A percentile compares a stretch with the other conserved stretches of the same genome.
Evolutionary conservation across 2,329 filamentous ascomycete species (phyloP).

Genomic region (Harringtonia lauricola): DNA sequence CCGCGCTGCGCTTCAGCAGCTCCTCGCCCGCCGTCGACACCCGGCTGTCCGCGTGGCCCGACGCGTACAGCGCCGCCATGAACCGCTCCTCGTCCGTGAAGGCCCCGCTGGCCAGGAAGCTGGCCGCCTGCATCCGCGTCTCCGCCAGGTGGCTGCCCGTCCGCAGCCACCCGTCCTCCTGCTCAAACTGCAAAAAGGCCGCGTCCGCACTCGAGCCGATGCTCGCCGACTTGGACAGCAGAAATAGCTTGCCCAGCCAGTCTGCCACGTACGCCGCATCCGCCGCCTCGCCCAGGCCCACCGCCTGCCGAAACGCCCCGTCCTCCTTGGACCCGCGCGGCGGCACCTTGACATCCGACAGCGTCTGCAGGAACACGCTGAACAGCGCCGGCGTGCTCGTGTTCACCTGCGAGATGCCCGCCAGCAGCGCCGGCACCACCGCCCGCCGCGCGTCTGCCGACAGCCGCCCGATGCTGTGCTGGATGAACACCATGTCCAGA

Average conservation of each 20-base stretch:
- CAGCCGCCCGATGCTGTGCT: conserved; percentile 57
- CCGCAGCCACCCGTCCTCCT: conserved; percentile 55
- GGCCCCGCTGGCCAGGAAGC: conserved; percentile 71
- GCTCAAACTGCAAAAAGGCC: conserved; percentile 57
- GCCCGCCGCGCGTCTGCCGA: conserved; percentile 52
- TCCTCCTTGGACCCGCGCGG: conserved; percentile 72
- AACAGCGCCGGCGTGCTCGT: conserved; percentile 53
- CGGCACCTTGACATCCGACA: conserved; percentile 63
- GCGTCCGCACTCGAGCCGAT: conserved; percentile 34
- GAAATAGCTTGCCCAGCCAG: conserved; percentile 68
- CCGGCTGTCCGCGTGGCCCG: conserved; percentile 69
- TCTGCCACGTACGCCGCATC: conserved; percentile 66
- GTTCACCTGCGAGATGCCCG: conserved; percentile 52
- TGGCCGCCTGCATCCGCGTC: conserved; percentile 57
- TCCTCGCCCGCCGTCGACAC: conserved; percentile 83
- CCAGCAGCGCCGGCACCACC: conserved; percentile 59
- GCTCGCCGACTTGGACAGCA: conserved; percentile 31
- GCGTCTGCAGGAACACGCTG: conserved; percentile 67
- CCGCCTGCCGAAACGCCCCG: conserved; percentile 47
- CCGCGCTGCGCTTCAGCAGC: conserved; percentile 67
- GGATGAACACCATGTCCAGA: conserved; percentile 80
- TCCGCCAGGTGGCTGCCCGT: conserved; percentile 54
- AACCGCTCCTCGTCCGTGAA: conserved; percentile 80
- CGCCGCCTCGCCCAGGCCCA: conserved; percentile 53
- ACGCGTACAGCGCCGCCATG: conserved; percentile 71